Conservation (phyloP, 2,329 filamentous ascomycete genomes). For the Xylariomycetidae sp. region DNA sequence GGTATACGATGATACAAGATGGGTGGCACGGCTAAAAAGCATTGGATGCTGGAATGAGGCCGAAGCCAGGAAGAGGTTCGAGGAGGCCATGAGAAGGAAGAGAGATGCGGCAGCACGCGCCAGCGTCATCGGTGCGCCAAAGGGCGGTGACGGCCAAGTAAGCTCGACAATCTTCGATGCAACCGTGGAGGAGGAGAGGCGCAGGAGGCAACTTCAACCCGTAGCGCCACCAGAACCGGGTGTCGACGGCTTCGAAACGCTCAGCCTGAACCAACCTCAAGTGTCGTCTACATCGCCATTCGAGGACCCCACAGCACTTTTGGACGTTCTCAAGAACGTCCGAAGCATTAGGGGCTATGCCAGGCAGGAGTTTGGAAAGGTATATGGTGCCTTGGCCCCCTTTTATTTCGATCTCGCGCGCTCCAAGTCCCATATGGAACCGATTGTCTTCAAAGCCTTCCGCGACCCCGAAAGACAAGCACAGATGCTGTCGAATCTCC, state of each 20-base stretch:
- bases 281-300: constrained; percentile 39
- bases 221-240: constrained; percentile 25
- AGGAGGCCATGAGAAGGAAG: constrained; percentile 59
- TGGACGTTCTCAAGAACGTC: constrained; percentile 64
- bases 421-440: constrained; percentile 69
- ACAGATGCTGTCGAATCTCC: constrained; percentile 76
- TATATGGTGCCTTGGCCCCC: constrained; percentile 82
- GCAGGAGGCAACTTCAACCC: constrained; percentile 34
- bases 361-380: constrained; percentile 81
- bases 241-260: constrained; percentile 72
- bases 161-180: constrained; percentile 70
- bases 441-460: constrained; percentile 79
- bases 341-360: constrained; percentile 79
- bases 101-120: constrained; percentile 46
- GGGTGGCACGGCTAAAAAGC: constrained; percentile 77
- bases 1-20: constrained; percentile 96
- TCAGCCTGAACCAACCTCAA: constrained; percentile 47
- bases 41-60: constrained; percentile 92
- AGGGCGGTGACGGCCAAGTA: constrained; percentile 15
- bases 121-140: constrained; percentile 14
- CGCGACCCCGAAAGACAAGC: constrained; percentile 86
- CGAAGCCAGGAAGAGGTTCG: constrained; percentile 75
- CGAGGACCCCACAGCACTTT: constrained; percentile 56
- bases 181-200: constrained; percentile 56
- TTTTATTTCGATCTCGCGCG: constrained; percentile 79